Base-by-base conservation (phyloP, 2,329 filamentous ascomycete genomes). In the Exophiala viscosa region DNA sequence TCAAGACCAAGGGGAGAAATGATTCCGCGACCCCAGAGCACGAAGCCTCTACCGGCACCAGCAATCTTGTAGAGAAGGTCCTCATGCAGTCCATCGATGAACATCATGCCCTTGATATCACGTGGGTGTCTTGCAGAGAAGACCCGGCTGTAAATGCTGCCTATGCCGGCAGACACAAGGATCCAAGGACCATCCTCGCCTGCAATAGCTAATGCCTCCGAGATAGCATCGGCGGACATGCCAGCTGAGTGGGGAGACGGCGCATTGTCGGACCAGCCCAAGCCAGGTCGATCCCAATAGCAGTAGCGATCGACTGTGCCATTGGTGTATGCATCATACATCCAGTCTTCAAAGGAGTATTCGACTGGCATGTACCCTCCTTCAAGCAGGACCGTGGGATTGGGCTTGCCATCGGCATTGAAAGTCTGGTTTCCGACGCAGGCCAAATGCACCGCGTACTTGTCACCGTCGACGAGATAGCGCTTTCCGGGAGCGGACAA, bases 201-300 rank as follows among this genome's bases (percentile, higher is more conserved):
- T 3, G 87, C 83, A 36, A 83, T 77, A 1, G 86, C 85, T 5
- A 99, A 79, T 2, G 90, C 89, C 72, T 97, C 91, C 39, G 89
- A 91, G 20, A 97, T 76, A 0, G 85, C 89, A 65, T 96, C 90
- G 4, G 88, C 85, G n/a, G 88, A 86, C 82, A 96, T 96, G 39
- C 91, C 90, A 3, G 90, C 92, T 4, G 89, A 95, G 63, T 96
- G 85, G 0, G 93, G 93, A 5, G 91, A 96, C 1, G 93, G 93
- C 0, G 92, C 90, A 50, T 93, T 92, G 70, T 99, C 93, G 42
- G 83, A 83, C 85, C 90, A 96, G 5, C 81, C 92, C 50, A 92
- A 81, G 1, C 93, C 93, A 1, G 93, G 93, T 17, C 93, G 86
- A 67, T 99, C 93, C 62, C 89, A 91, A 70, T 96, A 96, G 77